A percentile compares a stretch with the other conserved stretches of the same genome.
These are phyloP conservation scores for Pisolithus orientalis DNA, from an alignment of 768 basidiomycete species.

Conservation along the genomic window DNA sequence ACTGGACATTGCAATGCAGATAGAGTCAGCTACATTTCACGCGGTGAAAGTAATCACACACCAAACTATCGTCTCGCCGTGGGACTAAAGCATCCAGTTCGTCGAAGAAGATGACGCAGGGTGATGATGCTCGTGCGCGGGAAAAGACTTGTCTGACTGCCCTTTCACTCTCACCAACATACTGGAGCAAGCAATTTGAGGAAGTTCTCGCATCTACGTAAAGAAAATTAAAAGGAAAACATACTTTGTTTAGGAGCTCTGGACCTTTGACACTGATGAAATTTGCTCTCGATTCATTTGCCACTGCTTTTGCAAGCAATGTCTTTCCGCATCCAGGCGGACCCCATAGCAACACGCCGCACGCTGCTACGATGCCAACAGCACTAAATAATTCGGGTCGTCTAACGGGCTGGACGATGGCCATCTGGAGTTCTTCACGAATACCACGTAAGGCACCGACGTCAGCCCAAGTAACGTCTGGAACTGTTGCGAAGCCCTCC, in stretches of 20 bases:
- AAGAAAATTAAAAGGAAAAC: background rate
- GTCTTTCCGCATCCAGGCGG: conserved; percentile 99
- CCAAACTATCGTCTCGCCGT: conserved; percentile 81
- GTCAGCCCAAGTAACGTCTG: conserved; percentile 92
- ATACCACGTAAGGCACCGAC: conserved; percentile 85
- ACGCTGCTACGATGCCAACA: conserved; percentile 87
- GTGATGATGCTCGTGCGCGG: conserved; percentile 86
- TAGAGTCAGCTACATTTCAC: background rate
- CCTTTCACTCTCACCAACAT: conserved; percentile 94
- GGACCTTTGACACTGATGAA: conserved; percentile 99
- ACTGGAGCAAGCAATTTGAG: conserved; percentile 40
- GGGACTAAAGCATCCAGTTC: conserved; percentile 92
- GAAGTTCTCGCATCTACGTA: background rate
- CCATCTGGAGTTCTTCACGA: conserved; percentile 93
- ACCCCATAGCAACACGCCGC: conserved; percentile 97
- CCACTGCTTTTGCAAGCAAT: conserved; percentile 94
- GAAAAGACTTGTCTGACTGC: conserved; percentile 95
- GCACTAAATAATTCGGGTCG: conserved; percentile 83
- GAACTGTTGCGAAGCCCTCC: conserved; percentile 96
- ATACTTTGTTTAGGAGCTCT: conserved; percentile 91
- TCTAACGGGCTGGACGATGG: conserved; percentile 91
- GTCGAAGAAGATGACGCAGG: conserved; percentile 94
- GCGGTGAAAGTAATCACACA: conserved; percentile 29
- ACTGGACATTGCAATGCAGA: conserved; percentile 36
- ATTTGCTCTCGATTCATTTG: conserved; percentile 91